These are phyloP conservation scores for Zygoascus sp. DNA, from an alignment of 1,139 yeast species.

Conservation along the genomic window DNA sequence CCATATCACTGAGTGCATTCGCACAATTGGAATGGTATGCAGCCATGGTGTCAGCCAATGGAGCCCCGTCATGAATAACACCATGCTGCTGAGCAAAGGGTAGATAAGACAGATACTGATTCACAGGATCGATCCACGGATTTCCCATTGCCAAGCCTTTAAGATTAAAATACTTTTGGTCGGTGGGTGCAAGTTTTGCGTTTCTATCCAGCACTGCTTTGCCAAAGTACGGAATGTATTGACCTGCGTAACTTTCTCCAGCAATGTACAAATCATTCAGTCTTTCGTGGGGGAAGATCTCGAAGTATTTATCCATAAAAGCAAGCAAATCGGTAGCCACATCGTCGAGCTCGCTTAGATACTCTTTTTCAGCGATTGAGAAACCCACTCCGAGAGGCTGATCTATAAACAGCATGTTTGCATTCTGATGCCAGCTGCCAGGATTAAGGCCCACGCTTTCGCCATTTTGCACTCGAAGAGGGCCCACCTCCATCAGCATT, in stretches of 20 bases:
- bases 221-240: conserved; percentile 87
- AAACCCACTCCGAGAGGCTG: conserved; percentile 97
- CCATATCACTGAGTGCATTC: conserved; percentile 30
- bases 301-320: conserved; percentile 64
- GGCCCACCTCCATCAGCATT: conserved; percentile 89
- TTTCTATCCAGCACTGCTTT: conserved; percentile 52
- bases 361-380: conserved; percentile 48
- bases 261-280: conserved; percentile 68
- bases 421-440: conserved; percentile 83
- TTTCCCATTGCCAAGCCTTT: conserved; percentile 81
- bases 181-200: conserved; percentile 28
- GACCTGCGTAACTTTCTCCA: conserved; percentile 98
- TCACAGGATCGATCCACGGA: conserved; percentile 93
- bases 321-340: conserved; percentile 54
- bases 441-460: conserved; percentile 48
- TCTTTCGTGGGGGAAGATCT: conserved; percentile 68
- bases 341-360: conserved; percentile 54
- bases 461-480: conserved; percentile 56
- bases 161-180: conserved; percentile 30
- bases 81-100: conserved; percentile 66
- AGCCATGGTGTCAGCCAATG: conserved; percentile 32
- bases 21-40: conserved; percentile 31
- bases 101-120: conserved; percentile 75
- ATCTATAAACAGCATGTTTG: conserved; percentile 80
- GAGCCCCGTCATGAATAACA: conserved; percentile 41